Percentiles rank a stretch among this genome's conserved stretches.
Conservation (phyloP, 1,139 yeast species). For the Hyphopichia pseudoburtonii region DNA sequence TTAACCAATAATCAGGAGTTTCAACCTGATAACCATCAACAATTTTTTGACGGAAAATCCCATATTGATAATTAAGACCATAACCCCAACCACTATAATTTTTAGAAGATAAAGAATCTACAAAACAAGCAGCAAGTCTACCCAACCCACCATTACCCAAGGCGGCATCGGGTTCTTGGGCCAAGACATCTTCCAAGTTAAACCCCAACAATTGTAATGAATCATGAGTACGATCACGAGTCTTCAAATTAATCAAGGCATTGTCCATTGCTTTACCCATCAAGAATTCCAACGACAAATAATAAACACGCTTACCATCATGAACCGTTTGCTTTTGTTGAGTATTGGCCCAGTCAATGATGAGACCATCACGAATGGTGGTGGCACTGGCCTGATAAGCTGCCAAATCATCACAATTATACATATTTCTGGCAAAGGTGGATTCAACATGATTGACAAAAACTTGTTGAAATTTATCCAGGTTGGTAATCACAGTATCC, state of each 20-base stretch:
- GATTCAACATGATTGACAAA: slow-evolving; percentile 89
- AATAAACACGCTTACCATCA: slow-evolving; percentile 86
- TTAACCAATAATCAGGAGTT: slow-evolving; percentile 92
- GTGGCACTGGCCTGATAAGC: slow-evolving; percentile 89
- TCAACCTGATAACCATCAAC: slow-evolving; percentile 93
- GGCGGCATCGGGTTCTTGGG: slow-evolving; percentile 91
- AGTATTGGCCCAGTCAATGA: slow-evolving; percentile 89
- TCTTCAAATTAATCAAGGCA: slow-evolving; percentile 75
- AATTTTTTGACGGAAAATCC: slow-evolving; percentile 88
- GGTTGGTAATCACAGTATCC: slow-evolving; percentile 22
- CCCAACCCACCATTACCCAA: slow-evolving; percentile 96
- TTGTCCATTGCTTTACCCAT: slow-evolving; percentile 97
- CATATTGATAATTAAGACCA: slow-evolving; percentile 90
- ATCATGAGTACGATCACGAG: slow-evolving; percentile 49
- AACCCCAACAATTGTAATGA: slow-evolving; percentile 81
- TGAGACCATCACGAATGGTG: slow-evolving; percentile 75
- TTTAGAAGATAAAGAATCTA: slow-evolving; percentile 84
- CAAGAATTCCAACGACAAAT: slow-evolving; percentile 81
- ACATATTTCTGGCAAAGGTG: slow-evolving; percentile 82
- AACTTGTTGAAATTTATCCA: slow-evolving; percentile 55
- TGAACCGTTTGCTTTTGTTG: slow-evolving; percentile 85
- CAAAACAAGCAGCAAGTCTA: slow-evolving; percentile 90
- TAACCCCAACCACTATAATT: slow-evolving; percentile 97
- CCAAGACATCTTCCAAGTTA: slow-evolving; percentile 80
- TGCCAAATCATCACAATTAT: slow-evolving; percentile 88